These are phyloP conservation scores for Neofusicoccum laricinum DNA, from an alignment of 2,329 filamentous ascomycete genomes.

Conservation along the genomic window DNA sequence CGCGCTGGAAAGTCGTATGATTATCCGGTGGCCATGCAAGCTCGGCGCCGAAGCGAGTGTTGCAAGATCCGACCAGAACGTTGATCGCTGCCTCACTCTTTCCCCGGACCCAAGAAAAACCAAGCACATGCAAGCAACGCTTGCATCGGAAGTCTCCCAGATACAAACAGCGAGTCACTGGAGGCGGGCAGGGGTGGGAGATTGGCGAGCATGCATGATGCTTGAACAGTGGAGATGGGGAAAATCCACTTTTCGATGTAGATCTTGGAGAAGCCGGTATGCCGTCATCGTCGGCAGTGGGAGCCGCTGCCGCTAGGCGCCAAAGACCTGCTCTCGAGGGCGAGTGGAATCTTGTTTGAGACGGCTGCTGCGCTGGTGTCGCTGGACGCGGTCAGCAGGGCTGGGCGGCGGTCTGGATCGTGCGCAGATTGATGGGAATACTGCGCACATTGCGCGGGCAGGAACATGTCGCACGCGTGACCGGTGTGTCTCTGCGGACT, in stretches of 20 bases:
- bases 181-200: background rate
- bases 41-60: background rate
- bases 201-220: constrained; percentile 1
- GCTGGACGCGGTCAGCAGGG: background rate
- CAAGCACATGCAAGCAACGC: too few species aligned
- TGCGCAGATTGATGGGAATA: background rate
- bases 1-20: background rate
- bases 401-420: background rate
- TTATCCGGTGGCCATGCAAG: background rate
- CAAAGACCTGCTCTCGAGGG: background rate
- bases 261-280: background rate
- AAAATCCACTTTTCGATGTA: constrained; percentile 7
- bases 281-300: background rate
- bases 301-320: background rate
- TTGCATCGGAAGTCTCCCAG: background rate
- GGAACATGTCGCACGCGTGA: background rate
- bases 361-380: background rate
- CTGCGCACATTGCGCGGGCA: background rate
- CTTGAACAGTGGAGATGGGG: constrained; percentile 9
- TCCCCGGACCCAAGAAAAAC: background rate
- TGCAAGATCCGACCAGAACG: background rate
- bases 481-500: background rate
- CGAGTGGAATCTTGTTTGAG: background rate
- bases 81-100: background rate
- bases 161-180: background rate